These are phyloP conservation scores for Chalciporus chontae DNA, from an alignment of 768 basidiomycete species.

Conservation along the genomic window DNA sequence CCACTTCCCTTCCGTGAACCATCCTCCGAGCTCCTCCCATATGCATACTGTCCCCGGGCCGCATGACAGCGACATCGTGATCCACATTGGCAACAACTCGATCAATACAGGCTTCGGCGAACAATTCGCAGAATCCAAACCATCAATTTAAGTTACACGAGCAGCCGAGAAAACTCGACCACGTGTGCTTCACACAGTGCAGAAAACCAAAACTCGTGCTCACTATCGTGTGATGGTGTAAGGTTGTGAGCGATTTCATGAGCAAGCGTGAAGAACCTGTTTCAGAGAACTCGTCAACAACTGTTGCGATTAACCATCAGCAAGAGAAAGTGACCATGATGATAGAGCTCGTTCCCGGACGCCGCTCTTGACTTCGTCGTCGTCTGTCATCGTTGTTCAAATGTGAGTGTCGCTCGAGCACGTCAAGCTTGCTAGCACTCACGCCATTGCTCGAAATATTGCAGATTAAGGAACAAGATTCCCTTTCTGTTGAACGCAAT, in stretches of 20 bases:
- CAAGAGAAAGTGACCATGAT: not conserved
- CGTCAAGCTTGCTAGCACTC: conserved; percentile 28
- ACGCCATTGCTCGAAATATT: conserved; percentile 85
- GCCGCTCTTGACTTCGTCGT: conserved; percentile 1
- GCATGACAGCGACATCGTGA: conserved; percentile 77
- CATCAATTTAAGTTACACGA: too few species aligned
- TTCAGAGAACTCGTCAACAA: too few species aligned
- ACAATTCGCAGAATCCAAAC: conserved; percentile 45
- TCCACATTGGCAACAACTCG: conserved; percentile 84
- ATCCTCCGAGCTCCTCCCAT: conserved; percentile 33
- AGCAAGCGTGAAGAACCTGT: too few species aligned
- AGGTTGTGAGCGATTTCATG: too few species aligned
- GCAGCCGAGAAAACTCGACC: too few species aligned
- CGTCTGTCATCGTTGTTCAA: not conserved
- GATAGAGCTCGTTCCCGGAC: not conserved
- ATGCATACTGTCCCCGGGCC: conserved; percentile 71
- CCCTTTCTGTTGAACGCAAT: conserved; percentile 92
- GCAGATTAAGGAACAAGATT: conserved; percentile 79
- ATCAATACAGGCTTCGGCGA: conserved; percentile 85
- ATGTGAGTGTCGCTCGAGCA: too few species aligned
- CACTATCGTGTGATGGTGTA: too few species aligned
- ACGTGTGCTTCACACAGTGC: too few species aligned
- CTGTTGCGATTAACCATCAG: too few species aligned
- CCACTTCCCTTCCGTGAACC: conserved; percentile 3
- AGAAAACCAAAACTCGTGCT: too few species aligned